Evolutionary conservation across 441 rosid genomes (phyloP), one percentile per base, ranked within the genome.

Genomic region (Raphanus hybrid): DNA sequence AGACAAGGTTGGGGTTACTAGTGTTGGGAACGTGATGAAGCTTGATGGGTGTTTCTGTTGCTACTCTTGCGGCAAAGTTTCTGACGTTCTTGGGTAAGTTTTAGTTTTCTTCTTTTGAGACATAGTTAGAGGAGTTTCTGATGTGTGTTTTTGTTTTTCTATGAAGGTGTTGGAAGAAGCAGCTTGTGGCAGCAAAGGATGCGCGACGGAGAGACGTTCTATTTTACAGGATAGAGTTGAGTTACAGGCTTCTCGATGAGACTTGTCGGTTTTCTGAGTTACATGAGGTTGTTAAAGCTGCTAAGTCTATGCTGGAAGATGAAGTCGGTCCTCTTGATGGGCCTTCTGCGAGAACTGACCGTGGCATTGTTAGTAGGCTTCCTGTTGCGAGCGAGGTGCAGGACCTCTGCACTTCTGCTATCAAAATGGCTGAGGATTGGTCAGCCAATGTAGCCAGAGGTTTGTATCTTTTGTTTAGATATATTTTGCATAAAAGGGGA

Each of bases 1-100:
- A 27, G 84, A 88, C 76, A 94, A 96, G 84, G 96, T 90, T 27
- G 99, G 99, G 54, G 96, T 91, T 68, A 88, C 88, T 37, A 83
- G 87, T 87, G 82, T 88, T 77, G 96, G 94, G 45, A 90, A 91
- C 75, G 67, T 96, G 81, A 92, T 93, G 96, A 93, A 89, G 91
- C 90, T 96, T 70, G 99, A 96, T 86, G 98, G 99, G n/a, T 90
- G 93, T 80, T 92, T 91, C 75, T 94, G 99, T 60, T 96, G 99
- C 79, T 96, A 96, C 69, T 86, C 96, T 12, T 96, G 99, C 70
- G 98, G 99, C 80, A 96, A 96, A 91, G 96, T 96, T 75, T 92
- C 98, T 9, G 91, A 92, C 62, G 87, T 96, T 82, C 91, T 96
- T 8, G 87, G 80, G 83, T 80, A 45, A 76, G 66, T 18, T 43